Conservation (phyloP, 2,329 filamentous ascomycete species). For the Colletotrichum limetticola region DNA sequence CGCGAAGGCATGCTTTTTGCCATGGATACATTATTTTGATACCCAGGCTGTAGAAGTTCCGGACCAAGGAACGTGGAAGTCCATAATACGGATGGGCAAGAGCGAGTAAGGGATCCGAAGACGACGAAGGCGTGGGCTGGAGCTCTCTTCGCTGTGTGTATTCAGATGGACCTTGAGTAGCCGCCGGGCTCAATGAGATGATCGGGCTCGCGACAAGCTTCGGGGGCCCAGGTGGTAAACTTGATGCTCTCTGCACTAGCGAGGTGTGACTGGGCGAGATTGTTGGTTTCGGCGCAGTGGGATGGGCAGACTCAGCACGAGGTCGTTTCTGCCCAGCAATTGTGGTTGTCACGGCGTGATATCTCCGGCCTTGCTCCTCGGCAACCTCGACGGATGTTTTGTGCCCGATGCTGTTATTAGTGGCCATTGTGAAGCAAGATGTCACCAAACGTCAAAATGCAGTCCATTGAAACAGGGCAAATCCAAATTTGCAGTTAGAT, state of each 20-base stretch:
- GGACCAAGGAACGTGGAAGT: constrained; percentile 68
- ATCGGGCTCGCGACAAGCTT: constrained; percentile 59
- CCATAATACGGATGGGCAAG: constrained; percentile 73
- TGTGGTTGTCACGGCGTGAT: constrained; percentile 48
- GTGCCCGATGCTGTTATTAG: constrained; percentile 56
- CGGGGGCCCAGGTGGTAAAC: constrained; percentile 44
- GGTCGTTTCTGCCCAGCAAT: constrained; percentile 62
- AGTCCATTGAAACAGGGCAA: constrained; percentile 12
- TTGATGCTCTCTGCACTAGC: constrained; percentile 48
- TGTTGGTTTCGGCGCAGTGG: constrained; percentile 9
- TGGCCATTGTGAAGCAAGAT: constrained; percentile 46
- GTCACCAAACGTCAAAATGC: neutral
- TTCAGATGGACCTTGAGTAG: constrained; percentile 52
- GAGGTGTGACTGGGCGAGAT: constrained; percentile 25
- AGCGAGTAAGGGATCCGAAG: constrained; percentile 65
- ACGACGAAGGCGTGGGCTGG: constrained; percentile 63
- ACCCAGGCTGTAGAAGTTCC: constrained; percentile 74
- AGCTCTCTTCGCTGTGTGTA: constrained; percentile 67
- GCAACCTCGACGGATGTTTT: constrained; percentile 63
- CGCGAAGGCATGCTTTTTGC: constrained; percentile 80
- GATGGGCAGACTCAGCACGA: constrained; percentile 19
- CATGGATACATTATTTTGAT: constrained; percentile 81
- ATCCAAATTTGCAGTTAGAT: neutral
- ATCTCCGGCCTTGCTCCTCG: constrained; percentile 48
- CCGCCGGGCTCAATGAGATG: constrained; percentile 42